Conservation (phyloP, 176 grass and related monocot species). For the Otatea glauca region DNA sequence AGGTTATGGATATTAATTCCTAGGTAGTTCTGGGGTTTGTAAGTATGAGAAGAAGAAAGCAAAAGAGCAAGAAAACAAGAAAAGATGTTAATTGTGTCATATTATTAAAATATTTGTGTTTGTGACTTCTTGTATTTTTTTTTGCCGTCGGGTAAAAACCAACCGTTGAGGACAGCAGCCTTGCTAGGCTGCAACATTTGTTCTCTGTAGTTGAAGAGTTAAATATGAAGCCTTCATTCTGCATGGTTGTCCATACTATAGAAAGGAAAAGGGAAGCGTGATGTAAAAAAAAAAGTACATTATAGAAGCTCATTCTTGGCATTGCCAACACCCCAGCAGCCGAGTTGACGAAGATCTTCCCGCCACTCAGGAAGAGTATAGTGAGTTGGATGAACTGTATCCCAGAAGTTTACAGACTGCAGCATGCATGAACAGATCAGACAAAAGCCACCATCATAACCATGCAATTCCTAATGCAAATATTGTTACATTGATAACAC, state of each 20-base stretch:
- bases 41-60: no score
- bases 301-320: conserved; percentile 87
- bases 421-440: background rate
- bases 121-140: no score
- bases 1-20: no score
- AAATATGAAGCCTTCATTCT: background rate
- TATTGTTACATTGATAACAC: no score
- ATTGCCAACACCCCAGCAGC: conserved; percentile 45
- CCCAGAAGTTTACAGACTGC: conserved; percentile 78
- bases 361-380: conserved; percentile 56
- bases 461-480: no score
- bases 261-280: background rate
- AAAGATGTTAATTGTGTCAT: no score
- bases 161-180: conserved; percentile 53
- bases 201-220: no score
- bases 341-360: conserved; percentile 67
- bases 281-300: conserved; percentile 35
- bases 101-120: no score
- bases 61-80: no score
- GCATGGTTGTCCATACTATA: background rate
- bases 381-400: conserved; percentile 57
- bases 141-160: no score
- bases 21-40: no score
- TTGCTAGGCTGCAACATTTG: conserved; percentile 61
- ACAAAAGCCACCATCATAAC: background rate